Conservation (phyloP, 805 yeast genomes). For the Starmerella apis region DNA sequence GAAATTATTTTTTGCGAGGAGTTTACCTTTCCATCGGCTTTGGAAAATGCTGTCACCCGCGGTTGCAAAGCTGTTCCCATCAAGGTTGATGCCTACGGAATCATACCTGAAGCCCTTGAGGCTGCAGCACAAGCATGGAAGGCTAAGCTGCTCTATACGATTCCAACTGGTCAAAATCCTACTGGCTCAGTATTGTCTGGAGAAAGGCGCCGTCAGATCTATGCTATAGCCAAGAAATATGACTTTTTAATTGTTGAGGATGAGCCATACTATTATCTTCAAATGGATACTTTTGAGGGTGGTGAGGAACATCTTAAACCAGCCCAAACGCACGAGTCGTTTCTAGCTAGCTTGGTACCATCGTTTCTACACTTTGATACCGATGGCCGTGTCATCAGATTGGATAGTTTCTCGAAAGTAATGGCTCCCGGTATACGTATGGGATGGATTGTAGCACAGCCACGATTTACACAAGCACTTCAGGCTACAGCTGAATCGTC, state of each 20-base stretch:
- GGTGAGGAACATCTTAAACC: constrained; percentile 26
- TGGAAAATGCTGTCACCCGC: constrained; percentile 68
- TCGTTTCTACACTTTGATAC: constrained; percentile 65
- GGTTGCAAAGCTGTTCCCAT: constrained; percentile 62
- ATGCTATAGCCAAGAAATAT: constrained; percentile 69
- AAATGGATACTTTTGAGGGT: constrained; percentile 62
- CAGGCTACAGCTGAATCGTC: constrained; percentile 69
- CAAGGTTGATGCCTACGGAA: constrained; percentile 68
- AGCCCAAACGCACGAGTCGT: constrained; percentile 43
- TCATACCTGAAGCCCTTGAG: constrained; percentile 61
- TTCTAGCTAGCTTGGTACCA: constrained; percentile 59
- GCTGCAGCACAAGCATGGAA: constrained; percentile 40
- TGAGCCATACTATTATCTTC: constrained; percentile 95
- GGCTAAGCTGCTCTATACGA: constrained; percentile 82
- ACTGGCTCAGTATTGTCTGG: constrained; percentile 75
- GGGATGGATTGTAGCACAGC: constrained; percentile 80
- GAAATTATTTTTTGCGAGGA: constrained; percentile 80
- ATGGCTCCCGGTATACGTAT: constrained; percentile 82
- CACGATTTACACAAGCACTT: constrained; percentile 47
- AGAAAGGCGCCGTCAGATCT: constrained; percentile 69
- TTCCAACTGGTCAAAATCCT: constrained; percentile 96
- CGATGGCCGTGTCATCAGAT: constrained; percentile 79
- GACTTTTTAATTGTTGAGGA: constrained; percentile 85
- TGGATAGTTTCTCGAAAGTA: constrained; percentile 84
- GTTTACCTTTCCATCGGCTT: constrained; percentile 70